Conservation (phyloP, 2,329 filamentous ascomycete genomes). For the Trichoderma sp. region DNA sequence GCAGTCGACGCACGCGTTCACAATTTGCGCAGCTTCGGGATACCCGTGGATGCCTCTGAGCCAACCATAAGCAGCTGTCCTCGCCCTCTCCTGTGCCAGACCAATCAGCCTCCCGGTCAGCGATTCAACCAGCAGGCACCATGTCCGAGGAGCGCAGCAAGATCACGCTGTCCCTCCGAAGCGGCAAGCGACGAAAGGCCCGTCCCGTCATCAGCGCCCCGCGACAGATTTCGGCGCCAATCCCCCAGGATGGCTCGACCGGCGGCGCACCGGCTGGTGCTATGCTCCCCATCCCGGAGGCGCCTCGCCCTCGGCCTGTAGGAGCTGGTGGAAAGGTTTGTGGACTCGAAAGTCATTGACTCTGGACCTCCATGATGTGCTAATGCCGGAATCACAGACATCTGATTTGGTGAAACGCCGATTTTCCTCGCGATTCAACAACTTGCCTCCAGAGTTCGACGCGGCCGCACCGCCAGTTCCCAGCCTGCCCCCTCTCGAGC, state of each 20-base stretch:
- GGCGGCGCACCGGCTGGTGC: constrained; percentile 9
- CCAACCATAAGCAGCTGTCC: too few relatives aligned
- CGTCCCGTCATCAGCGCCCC: constrained; percentile 65
- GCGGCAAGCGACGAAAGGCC: constrained; percentile 60
- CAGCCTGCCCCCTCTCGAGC: constrained; percentile 54
- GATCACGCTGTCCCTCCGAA: constrained; percentile 59
- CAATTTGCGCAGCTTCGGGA: neutral
- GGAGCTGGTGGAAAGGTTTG: constrained; percentile 59
- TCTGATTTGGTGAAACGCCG: constrained; percentile 88
- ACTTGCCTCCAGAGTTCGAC: constrained; percentile 69
- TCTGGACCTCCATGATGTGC: neutral
- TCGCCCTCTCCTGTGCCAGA: neutral
- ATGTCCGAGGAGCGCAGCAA: constrained; percentile 66
- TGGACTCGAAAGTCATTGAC: constrained; percentile 26
- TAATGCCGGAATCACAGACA: constrained; percentile 47
- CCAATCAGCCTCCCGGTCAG: neutral
- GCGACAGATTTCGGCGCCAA: constrained; percentile 63
- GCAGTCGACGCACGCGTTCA: neutral
- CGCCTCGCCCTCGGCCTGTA: constrained; percentile 49
- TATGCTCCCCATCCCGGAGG: constrained; percentile 31
- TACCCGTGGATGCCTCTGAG: neutral
- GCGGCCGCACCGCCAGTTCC: constrained; percentile 74
- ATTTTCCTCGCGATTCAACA: constrained; percentile 91
- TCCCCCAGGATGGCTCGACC: constrained; percentile 53
- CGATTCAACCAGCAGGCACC: constrained; percentile 29